Percentiles rank a stretch among this genome's conserved stretches.
phyloP scores from a whole-genome alignment of 2,329 filamentous ascomycete genomes.

The Annulohypoxylon truncatum region DNA sequence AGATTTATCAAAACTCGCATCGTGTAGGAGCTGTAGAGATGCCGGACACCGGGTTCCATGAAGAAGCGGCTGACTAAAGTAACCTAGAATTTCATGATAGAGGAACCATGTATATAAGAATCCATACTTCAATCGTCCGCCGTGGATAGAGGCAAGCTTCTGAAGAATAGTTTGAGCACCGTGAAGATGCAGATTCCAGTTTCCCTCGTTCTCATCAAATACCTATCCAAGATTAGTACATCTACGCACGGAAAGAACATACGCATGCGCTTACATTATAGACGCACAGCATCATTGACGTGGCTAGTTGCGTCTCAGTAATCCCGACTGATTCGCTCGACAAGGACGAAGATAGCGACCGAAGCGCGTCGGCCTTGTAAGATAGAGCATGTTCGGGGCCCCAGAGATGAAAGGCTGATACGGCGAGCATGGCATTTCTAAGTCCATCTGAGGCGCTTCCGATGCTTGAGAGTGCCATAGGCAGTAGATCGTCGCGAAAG shows the following conservation, averaged over 20 bases:
- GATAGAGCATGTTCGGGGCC: slow-evolving; percentile 55
- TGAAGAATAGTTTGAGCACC: slow-evolving; percentile 56
- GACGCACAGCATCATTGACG: slow-evolving; percentile 64
- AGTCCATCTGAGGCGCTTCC: slow-evolving; percentile 54
- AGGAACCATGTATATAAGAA: slow-evolving; percentile 61
- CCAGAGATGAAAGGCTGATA: slow-evolving; percentile 57
- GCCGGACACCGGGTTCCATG: slow-evolving; percentile 44
- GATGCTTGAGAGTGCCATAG: slow-evolving; percentile 56
- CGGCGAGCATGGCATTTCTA: slow-evolving; percentile 58
- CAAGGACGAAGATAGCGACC: slow-evolving; percentile 54
- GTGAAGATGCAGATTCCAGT: slow-evolving; percentile 59
- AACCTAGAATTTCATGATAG: slow-evolving; percentile 60
- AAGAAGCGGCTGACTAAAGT: slow-evolving; percentile 54
- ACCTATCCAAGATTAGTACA: slow-evolving; percentile 51
- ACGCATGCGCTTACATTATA: slow-evolving; percentile 55
- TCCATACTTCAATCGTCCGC: slow-evolving; percentile 47
- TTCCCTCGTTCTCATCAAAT: slow-evolving; percentile 60
- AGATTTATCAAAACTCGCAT: slow-evolving; percentile 49
- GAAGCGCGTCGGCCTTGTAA: slow-evolving; percentile 57
- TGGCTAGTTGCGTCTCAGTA: slow-evolving; percentile 56
- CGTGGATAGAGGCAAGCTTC: slow-evolving; percentile 44
- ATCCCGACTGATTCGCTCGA: slow-evolving; percentile 45
- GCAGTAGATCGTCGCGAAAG: slow-evolving; percentile 58
- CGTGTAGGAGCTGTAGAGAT: slow-evolving; percentile 47
- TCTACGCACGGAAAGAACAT: not conserved